A percentile compares a stretch with the other conserved stretches of the same genome.
These are phyloP conservation scores for Trichophyton simii DNA, from an alignment of 2,329 filamentous ascomycete genomes.

Conservation along the genomic window DNA sequence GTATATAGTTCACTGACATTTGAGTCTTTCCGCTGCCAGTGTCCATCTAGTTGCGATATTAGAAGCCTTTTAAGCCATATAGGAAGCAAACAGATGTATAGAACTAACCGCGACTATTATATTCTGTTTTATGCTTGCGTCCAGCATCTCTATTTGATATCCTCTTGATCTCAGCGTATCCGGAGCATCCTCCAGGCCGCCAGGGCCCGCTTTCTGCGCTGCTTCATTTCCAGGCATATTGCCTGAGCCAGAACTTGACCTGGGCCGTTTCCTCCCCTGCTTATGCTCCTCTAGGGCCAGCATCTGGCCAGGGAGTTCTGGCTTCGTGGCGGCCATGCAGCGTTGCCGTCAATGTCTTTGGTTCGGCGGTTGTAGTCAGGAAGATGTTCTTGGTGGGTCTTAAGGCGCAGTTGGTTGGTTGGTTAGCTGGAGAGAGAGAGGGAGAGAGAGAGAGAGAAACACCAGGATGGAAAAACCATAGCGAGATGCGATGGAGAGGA, in stretches of 20 bases:
- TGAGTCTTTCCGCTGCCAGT: conserved; percentile 70
- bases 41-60: conserved; percentile 49
- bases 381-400: not conserved
- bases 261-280: not conserved
- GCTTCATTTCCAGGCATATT: not conserved
- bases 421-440: not conserved
- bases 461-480: not conserved
- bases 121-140: conserved; percentile 54
- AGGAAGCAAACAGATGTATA: not conserved
- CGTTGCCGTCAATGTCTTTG: not conserved
- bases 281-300: not conserved
- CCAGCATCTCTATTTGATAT: conserved; percentile 67
- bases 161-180: conserved; percentile 30
- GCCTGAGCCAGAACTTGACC: not conserved
- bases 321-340: not conserved
- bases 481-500: not conserved
- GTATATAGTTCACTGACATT: conserved; percentile 41
- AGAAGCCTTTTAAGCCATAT: not conserved
- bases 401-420: not conserved
- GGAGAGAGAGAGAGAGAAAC: not conserved
- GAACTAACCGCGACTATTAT: conserved; percentile 54
- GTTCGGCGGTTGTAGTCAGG: not conserved
- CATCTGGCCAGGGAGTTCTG: not conserved
- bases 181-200: not conserved
- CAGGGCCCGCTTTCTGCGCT: not conserved